phyloP scores from a whole-genome alignment of 208 protist species.

The Leishmania amazonensis region DNA sequence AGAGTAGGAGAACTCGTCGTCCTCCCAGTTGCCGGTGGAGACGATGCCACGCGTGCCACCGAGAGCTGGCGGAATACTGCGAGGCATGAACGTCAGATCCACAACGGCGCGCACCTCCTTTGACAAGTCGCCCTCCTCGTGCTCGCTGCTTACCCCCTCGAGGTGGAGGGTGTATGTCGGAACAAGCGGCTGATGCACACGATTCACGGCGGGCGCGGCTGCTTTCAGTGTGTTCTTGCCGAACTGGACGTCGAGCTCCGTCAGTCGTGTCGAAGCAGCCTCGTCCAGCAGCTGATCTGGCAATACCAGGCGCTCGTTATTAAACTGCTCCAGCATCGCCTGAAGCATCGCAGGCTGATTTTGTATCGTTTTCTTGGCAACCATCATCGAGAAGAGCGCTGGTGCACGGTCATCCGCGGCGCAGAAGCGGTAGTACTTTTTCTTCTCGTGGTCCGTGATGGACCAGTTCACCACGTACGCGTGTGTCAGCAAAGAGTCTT shows the following conservation, averaged over 20 bases:
- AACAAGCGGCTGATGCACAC: conserved; percentile 11
- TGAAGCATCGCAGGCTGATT: conserved; percentile 49
- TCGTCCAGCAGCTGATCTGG: conserved; percentile 45
- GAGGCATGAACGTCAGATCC: conserved; percentile 53
- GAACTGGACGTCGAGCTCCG: conserved; percentile 48
- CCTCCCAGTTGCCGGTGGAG: conserved; percentile 45
- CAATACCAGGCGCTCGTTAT: conserved; percentile 32
- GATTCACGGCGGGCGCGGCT: conserved; percentile 3
- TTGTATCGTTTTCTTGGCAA: conserved; percentile 38
- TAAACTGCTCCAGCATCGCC: conserved; percentile 62
- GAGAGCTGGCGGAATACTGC: conserved; percentile 36
- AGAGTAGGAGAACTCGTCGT: conserved; percentile 55
- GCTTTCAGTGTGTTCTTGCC: conserved; percentile 32
- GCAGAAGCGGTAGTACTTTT: conserved; percentile 64
- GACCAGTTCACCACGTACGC: conserved; percentile 48
- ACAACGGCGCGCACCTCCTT: conserved; percentile 48
- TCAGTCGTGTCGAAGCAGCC: conserved; percentile 26
- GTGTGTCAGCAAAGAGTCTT: conserved; percentile 26
- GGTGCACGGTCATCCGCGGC: conserved; percentile 48
- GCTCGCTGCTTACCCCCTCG: conserved; percentile 51
- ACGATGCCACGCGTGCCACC: conserved; percentile 55
- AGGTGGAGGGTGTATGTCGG: conserved; percentile 54
- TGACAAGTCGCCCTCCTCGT: conserved; percentile 29
- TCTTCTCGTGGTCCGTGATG: conserved; percentile 49
- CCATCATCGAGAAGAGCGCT: conserved; percentile 40